phyloP scores from a whole-genome alignment of 2,329 filamentous ascomycete species.

The Gyromitra esculenta region DNA sequence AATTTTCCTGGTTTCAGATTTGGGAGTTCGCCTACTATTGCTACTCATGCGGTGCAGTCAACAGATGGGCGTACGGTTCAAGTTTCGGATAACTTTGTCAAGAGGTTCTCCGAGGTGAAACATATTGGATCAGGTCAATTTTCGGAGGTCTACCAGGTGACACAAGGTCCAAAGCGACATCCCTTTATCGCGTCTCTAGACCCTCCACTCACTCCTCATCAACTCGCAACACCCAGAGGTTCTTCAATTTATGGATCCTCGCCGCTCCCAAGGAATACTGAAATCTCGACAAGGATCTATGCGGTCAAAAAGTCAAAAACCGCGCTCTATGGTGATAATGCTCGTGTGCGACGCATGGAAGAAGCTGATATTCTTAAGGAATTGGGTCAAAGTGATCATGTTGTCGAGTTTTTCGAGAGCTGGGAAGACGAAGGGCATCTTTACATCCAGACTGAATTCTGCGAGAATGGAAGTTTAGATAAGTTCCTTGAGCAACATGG shows the following conservation, averaged over 20 bases:
- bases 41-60: conserved; percentile 46
- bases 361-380: conserved; percentile 82
- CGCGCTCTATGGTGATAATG: conserved; percentile 78
- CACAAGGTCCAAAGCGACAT: conserved; percentile 60
- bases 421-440: conserved; percentile 79
- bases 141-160: conserved; percentile 87
- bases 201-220: conserved; percentile 61
- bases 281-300: conserved; percentile 66
- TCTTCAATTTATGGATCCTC: conserved; percentile 65
- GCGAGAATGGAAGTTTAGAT: conserved; percentile 90
- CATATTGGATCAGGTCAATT: conserved; percentile 89
- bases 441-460: conserved; percentile 98
- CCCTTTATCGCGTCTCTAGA: conserved; percentile 44
- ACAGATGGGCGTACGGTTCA: conserved; percentile 45
- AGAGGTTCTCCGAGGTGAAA: conserved; percentile 78
- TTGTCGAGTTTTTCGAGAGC: conserved; percentile 82
- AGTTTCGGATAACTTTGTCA: conserved; percentile 50
- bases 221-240: conserved; percentile 63
- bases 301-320: conserved; percentile 94
- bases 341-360: conserved; percentile 82
- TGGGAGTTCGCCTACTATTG: conserved; percentile 19
- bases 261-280: conserved; percentile 61
- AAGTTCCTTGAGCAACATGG: conserved; percentile 85
- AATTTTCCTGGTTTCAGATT: conserved; percentile 26
- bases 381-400: conserved; percentile 82